A percentile compares a stretch with the other conserved stretches of the same genome.
Conservation (phyloP, 257 asterid genomes). For the Fraxinus americana region DNA sequence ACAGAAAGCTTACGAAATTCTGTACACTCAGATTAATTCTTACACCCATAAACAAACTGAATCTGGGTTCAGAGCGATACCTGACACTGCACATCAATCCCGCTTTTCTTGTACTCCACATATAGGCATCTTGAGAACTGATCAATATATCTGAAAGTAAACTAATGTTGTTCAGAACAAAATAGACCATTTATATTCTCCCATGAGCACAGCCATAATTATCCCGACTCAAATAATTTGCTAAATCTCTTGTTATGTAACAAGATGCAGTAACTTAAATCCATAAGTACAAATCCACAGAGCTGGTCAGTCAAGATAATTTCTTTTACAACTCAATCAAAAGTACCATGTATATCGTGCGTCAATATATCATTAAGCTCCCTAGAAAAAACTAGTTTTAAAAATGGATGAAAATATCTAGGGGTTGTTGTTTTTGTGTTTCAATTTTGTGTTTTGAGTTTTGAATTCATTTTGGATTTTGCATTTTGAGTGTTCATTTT, state of each 20-base stretch:
- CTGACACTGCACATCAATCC: slow-evolving; percentile 99
- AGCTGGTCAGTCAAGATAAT: neutral
- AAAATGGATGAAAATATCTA: neutral
- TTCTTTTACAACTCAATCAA: slow-evolving; percentile 1
- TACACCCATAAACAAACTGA: neutral
- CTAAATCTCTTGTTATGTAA: neutral
- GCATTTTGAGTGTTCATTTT: too few relatives aligned
- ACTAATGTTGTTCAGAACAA: neutral
- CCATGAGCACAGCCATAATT: neutral
- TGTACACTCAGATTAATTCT: too few relatives aligned
- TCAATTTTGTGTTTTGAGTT: too few relatives aligned
- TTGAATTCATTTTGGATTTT: too few relatives aligned
- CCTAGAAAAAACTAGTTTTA: neutral
- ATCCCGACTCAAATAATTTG: slow-evolving; percentile 1
- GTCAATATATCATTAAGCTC: too few relatives aligned
- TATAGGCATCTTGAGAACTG: slow-evolving; percentile 93
- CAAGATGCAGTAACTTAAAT: slow-evolving; percentile 2
- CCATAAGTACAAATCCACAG: neutral
- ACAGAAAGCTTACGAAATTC: neutral
- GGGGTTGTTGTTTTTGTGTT: too few relatives aligned
- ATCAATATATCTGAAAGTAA: slow-evolving; percentile 70
- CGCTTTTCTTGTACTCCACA: slow-evolving; percentile 93
- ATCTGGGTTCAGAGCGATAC: slow-evolving; percentile 32
- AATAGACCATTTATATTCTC: too few relatives aligned
- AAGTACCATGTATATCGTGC: neutral